Percentiles rank a stretch among this genome's conserved stretches.
Evolutionary conservation across 805 yeast genomes (phyloP).

Genomic region (Candida ovalis): DNA sequence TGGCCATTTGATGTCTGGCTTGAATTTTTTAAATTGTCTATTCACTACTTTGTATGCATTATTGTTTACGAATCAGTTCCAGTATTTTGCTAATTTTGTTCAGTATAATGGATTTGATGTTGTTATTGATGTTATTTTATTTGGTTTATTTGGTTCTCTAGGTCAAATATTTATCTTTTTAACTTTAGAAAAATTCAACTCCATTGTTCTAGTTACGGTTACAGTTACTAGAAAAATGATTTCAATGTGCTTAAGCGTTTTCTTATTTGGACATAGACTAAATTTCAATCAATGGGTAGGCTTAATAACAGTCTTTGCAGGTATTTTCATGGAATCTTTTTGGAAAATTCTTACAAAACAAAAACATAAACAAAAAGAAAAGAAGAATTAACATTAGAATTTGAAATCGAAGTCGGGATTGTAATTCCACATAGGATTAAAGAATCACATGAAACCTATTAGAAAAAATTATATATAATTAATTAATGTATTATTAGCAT

Average conservation of each 20-base stretch:
- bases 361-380: conserved; percentile 1
- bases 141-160: conserved; percentile 76
- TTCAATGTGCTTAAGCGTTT: conserved; percentile 86
- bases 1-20: conserved; percentile 79
- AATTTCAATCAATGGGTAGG: conserved; percentile 71
- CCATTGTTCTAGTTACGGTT: conserved; percentile 81
- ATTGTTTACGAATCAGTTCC: conserved; percentile 45
- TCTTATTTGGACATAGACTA: conserved; percentile 79
- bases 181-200: conserved; percentile 80
- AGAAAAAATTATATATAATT: too few relatives aligned
- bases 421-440: too few relatives aligned
- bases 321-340: conserved; percentile 76
- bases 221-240: conserved; percentile 96
- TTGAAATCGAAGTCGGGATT: not conserved
- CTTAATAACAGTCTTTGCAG: conserved; percentile 73
- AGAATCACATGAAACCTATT: too few relatives aligned
- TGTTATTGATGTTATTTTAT: conserved; percentile 54
- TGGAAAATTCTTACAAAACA: conserved; percentile 32
- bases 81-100: conserved; percentile 47
- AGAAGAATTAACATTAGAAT: not conserved
- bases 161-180: conserved; percentile 94
- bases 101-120: conserved; percentile 47
- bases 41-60: conserved; percentile 49
- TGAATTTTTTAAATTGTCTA: conserved; percentile 42
- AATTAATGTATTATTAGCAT: too few relatives aligned